Evolutionary conservation across 2,329 filamentous ascomycete genomes (phyloP), one percentile per base, ranked within the genome.

Genomic region (Aspergillus sp.): DNA sequence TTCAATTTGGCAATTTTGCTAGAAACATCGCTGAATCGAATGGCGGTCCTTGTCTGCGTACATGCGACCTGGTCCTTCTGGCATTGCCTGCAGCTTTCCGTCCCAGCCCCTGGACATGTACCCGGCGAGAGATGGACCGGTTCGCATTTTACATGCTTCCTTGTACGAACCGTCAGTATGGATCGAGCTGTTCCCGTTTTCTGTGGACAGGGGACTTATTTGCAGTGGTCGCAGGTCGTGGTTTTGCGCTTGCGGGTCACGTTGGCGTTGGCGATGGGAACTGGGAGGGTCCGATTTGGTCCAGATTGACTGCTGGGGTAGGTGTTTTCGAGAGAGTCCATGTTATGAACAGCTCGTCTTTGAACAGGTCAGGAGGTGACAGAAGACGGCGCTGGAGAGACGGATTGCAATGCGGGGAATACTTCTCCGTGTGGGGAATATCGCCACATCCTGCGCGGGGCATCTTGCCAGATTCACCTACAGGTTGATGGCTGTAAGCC

Each of bases 11-110:
- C 25, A n/a, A 39, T 27, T 17, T 37, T 54, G 19, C 14, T 23
- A 17, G 51, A 46, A 7, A 47, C 51, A 40, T 54, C 41, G 19
- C 27, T 54, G 15, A 54, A 54, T 4, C 43, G 41, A 19, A 54
- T 46, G 6, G n/a, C 15, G 9, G 11, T 37, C 7, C 17, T 46
- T 3, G 51, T 54, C 31, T 11, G 43, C 8, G 21, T 54, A 3
- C 51, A 54, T 3, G 31, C 2, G 2, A 54, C 33, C 8, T 21
- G 6, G 33, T 54, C 51, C 33, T 47, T 54, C 4, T 12, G 7
- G 33, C 51, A 54, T 5, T 37, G 51, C 12, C 27, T 41, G n/a
- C 51, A 54, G 12, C 6, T 27, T 14, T 6, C 8, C 7, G 5
- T 6, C 6, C n/a, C 3, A 3, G 25, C n/a, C 33, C 17, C 17